Percentiles rank a stretch among this genome's conserved stretches.
phyloP scores from a whole-genome alignment of 495 filamentous ascomycete species.

The Letharia columbiana region DNA sequence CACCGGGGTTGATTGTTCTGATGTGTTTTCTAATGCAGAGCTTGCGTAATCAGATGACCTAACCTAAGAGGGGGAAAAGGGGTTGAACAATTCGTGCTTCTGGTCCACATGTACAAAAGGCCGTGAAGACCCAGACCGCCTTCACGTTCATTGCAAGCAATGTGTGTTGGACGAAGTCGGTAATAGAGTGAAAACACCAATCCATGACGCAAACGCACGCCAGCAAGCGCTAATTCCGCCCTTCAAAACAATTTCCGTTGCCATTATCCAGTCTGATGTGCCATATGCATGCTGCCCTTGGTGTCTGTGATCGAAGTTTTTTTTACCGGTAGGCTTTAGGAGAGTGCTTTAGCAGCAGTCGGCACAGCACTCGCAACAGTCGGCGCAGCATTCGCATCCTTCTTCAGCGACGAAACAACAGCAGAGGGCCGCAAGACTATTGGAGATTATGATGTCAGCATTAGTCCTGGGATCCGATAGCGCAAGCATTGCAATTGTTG shows the following conservation, averaged over 20 bases:
- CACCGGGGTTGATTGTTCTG: neutral
- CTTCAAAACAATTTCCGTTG: neutral
- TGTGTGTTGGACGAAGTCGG: neutral
- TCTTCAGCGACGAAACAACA: conserved; percentile 75
- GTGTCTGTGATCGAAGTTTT: neutral
- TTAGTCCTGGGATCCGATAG: neutral
- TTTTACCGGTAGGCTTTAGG: neutral
- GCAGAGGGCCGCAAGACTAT: conserved; percentile 58
- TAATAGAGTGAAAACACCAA: neutral
- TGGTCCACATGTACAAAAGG: neutral
- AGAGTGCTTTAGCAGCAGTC: conserved; percentile 17
- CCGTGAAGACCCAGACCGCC: neutral
- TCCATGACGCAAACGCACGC: neutral
- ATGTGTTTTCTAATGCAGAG: neutral
- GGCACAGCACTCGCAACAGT: conserved; percentile 52
- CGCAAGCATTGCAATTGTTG: neutral
- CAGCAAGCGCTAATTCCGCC: neutral
- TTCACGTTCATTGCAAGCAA: conserved; percentile 2
- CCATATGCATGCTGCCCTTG: neutral
- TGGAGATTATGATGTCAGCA: conserved; percentile 17
- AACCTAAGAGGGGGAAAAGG: neutral
- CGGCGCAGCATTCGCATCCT: conserved; percentile 68
- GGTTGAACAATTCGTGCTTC: neutral
- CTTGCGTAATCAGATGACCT: neutral
- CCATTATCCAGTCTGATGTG: neutral